Conservation (phyloP, 768 basidiomycete species). For the Russula earlei region DNA sequence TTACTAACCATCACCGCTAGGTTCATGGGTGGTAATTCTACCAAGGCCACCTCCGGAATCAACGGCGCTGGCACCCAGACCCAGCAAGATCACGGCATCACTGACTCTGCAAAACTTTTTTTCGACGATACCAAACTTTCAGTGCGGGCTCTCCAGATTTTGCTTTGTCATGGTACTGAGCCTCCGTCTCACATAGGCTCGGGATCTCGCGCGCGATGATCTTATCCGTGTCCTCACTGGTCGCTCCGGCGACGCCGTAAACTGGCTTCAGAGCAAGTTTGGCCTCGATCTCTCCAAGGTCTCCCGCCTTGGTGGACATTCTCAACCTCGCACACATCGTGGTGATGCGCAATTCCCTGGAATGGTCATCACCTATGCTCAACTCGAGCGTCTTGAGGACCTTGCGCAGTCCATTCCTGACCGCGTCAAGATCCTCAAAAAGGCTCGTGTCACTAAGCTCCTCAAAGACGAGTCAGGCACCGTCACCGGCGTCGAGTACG, state of each 20-base stretch:
- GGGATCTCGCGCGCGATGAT: slow-evolving; percentile 92
- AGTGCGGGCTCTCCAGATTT: slow-evolving; percentile 33
- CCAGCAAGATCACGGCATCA: slow-evolving; percentile 73
- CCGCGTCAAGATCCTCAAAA: slow-evolving; percentile 86
- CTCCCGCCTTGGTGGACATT: slow-evolving; percentile 92
- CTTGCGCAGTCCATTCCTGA: slow-evolving; percentile 75
- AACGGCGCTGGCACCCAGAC: slow-evolving; percentile 89
- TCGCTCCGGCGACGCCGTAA: slow-evolving; percentile 90
- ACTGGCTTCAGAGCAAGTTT: slow-evolving; percentile 91
- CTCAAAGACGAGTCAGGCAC: slow-evolving; percentile 72
- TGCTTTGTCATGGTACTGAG: neutral
- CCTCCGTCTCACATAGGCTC: slow-evolving; percentile 48
- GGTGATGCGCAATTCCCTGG: slow-evolving; percentile 93
- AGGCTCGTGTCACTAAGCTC: slow-evolving; percentile 78
- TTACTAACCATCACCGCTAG: slow-evolving; percentile 32
- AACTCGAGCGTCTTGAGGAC: slow-evolving; percentile 92
- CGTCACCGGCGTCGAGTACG: slow-evolving; percentile 84
- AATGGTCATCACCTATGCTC: slow-evolving; percentile 96
- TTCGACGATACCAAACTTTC: slow-evolving; percentile 96
- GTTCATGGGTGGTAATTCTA: slow-evolving; percentile 97
- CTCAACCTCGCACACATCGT: slow-evolving; percentile 88
- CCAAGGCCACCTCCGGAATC: slow-evolving; percentile 95
- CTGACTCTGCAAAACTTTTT: slow-evolving; percentile 84
- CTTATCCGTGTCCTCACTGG: slow-evolving; percentile 92
- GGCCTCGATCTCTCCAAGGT: slow-evolving; percentile 90